These are phyloP conservation scores for Beauveria caledonica DNA, from an alignment of 2,329 filamentous ascomycete genomes.

Conservation along the genomic window DNA sequence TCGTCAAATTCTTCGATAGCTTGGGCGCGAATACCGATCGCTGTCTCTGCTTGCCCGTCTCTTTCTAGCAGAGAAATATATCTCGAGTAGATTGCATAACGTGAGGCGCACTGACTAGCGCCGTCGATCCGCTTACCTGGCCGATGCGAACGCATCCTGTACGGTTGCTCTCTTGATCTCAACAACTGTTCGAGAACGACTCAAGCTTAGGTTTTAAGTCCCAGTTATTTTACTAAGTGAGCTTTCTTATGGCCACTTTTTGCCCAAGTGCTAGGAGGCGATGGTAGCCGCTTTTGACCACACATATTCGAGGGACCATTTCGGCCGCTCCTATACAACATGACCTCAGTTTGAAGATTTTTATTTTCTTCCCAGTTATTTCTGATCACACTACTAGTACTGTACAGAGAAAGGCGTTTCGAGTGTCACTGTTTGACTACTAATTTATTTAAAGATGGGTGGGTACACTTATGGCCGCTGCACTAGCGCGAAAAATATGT, in stretches of 20 bases:
- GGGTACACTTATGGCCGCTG: background rate
- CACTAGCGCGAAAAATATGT: no score
- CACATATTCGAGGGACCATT: background rate
- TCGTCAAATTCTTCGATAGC: background rate
- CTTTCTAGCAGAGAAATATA: background rate
- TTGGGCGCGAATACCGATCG: background rate
- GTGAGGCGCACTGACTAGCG: background rate
- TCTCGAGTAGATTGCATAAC: background rate
- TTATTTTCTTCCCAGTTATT: no score
- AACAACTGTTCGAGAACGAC: background rate
- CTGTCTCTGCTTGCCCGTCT: background rate
- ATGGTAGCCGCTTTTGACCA: background rate
- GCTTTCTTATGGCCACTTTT: background rate
- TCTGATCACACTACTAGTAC: background rate
- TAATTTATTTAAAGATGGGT: no score
- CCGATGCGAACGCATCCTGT: background rate
- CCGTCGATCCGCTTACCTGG: background rate
- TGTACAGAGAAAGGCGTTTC: no score
- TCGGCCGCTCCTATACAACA: background rate
- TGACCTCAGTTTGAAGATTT: no score
- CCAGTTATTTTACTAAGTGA: background rate
- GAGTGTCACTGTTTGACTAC: no score
- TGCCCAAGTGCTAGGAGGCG: background rate
- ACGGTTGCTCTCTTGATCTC: background rate
- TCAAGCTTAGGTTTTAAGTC: background rate